Percentiles rank a stretch among this genome's conserved stretches.
Conservation (phyloP, 768 basidiomycete species). For the Rhodotorula graminis region DNA sequence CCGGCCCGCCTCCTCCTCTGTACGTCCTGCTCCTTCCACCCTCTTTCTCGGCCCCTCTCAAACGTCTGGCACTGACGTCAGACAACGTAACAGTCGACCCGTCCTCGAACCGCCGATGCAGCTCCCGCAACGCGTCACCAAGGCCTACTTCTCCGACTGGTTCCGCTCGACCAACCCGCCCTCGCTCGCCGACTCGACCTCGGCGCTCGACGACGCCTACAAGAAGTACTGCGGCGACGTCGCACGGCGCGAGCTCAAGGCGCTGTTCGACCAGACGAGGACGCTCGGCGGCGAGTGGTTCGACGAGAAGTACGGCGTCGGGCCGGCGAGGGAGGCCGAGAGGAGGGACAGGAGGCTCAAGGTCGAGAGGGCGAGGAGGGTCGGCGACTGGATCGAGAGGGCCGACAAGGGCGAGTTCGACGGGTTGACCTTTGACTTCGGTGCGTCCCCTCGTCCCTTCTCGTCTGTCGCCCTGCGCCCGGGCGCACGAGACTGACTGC, state of each 20-base stretch:
- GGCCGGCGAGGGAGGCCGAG: conserved; percentile 7
- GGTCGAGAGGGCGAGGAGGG: conserved; percentile 25
- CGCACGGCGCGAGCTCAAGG: conserved; percentile 1
- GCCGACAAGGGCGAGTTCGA: conserved; percentile 35
- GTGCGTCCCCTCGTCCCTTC: not conserved
- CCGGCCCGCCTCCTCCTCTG: conserved; percentile 2
- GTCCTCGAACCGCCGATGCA: conserved; percentile 27
- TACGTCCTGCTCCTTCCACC: not conserved
- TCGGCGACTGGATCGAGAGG: conserved; percentile 20
- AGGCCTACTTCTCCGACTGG: conserved; percentile 40
- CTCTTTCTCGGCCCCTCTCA: not conserved
- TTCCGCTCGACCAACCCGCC: conserved; percentile 7
- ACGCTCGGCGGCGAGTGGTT: conserved; percentile 31
- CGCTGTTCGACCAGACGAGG: conserved; percentile 16
- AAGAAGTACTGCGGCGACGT: conserved; percentile 35
- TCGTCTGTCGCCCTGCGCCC: not conserved
- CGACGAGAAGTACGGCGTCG: conserved; percentile 38
- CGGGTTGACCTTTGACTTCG: conserved; percentile 25
- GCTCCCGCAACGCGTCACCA: conserved; percentile 29
- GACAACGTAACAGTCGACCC: not conserved
- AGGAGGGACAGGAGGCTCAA: conserved; percentile 14
- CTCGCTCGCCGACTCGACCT: conserved; percentile 13
- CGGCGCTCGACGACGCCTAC: conserved; percentile 34
- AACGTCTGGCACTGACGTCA: not conserved
- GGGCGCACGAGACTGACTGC: not conserved